Conservation (phyloP, 2,329 filamentous ascomycete genomes). For the Aspergillus fijiensis region DNA sequence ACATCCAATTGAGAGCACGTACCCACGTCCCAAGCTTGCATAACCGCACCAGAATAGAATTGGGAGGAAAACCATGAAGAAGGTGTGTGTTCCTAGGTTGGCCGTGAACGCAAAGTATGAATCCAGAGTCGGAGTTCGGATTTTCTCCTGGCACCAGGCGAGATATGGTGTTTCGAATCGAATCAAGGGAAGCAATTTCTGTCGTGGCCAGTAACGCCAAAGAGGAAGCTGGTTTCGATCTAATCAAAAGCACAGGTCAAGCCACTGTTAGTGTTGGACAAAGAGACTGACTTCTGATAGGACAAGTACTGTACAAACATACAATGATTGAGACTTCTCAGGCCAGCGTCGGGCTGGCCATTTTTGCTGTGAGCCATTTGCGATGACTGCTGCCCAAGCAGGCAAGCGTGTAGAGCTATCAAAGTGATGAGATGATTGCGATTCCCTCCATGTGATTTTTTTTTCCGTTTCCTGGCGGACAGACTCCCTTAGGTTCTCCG, state of each 20-base stretch:
- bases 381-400: constrained; percentile 4
- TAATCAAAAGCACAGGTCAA: constrained; percentile 40
- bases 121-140: constrained; percentile 82
- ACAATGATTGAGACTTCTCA: constrained; percentile 78
- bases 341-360: constrained; percentile 60
- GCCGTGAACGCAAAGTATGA: constrained; percentile 96
- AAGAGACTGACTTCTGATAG: neutral
- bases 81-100: constrained; percentile 95
- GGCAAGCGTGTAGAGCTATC: constrained; percentile 18
- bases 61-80: constrained; percentile 94
- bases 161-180: constrained; percentile 95
- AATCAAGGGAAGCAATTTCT: constrained; percentile 78
- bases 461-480: neutral
- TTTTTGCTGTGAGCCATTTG: constrained; percentile 42
- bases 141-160: constrained; percentile 75
- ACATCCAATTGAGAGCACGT: constrained; percentile 42
- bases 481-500: neutral
- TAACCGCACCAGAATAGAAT: constrained; percentile 97
- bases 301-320: constrained; percentile 19
- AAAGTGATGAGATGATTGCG: constrained; percentile 17
- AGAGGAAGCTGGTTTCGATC: constrained; percentile 77
- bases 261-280: neutral
- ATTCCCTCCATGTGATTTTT: constrained; percentile 25
- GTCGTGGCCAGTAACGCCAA: constrained; percentile 87
- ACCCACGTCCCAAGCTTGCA: constrained; percentile 82